phyloP scores from a whole-genome alignment of 352 stramenopile genomes.

The Phytophthora cactorum region DNA sequence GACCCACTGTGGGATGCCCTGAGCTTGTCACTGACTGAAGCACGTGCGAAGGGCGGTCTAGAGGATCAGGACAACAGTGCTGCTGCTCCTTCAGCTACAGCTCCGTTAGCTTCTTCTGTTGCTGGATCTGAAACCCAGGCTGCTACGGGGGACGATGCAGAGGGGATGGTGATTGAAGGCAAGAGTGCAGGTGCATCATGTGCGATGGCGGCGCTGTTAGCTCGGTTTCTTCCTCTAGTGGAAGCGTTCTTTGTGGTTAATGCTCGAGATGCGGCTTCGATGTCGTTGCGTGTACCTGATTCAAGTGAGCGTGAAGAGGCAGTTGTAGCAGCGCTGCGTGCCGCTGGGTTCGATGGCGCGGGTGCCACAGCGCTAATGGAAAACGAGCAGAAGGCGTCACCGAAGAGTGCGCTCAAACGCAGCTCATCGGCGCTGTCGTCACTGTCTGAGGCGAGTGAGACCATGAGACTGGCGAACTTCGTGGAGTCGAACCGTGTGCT shows the following conservation, averaged over 20 bases:
- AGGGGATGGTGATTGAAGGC: slow-evolving; percentile 86
- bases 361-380: slow-evolving; percentile 37
- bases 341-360: slow-evolving; percentile 61
- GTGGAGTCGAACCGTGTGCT: slow-evolving; percentile 96
- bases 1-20: slow-evolving; percentile 82
- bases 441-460: slow-evolving; percentile 59
- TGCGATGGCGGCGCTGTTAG: slow-evolving; percentile 94
- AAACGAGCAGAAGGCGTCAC: slow-evolving; percentile 38
- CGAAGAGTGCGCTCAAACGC: slow-evolving; percentile 41
- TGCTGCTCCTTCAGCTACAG: slow-evolving; percentile 7
- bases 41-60: slow-evolving; percentile 67
- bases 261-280: slow-evolving; percentile 84
- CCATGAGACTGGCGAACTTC: slow-evolving; percentile 90
- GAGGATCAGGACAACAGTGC: slow-evolving; percentile 62
- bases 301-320: slow-evolving; percentile 81
- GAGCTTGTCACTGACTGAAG: slow-evolving; percentile 77
- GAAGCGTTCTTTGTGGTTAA: slow-evolving; percentile 99
- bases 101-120: slow-evolving; percentile 46
- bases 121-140: slow-evolving; percentile 20
- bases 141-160: slow-evolving; percentile 61
- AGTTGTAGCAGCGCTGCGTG: slow-evolving; percentile 72
- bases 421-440: slow-evolving; percentile 47
- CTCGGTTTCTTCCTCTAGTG: slow-evolving; percentile 97
- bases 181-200: slow-evolving; percentile 89
- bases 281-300: slow-evolving; percentile 76